phyloP scores from a whole-genome alignment of 1,284 basidiomycete species.

The Ustilago sp. region DNA sequence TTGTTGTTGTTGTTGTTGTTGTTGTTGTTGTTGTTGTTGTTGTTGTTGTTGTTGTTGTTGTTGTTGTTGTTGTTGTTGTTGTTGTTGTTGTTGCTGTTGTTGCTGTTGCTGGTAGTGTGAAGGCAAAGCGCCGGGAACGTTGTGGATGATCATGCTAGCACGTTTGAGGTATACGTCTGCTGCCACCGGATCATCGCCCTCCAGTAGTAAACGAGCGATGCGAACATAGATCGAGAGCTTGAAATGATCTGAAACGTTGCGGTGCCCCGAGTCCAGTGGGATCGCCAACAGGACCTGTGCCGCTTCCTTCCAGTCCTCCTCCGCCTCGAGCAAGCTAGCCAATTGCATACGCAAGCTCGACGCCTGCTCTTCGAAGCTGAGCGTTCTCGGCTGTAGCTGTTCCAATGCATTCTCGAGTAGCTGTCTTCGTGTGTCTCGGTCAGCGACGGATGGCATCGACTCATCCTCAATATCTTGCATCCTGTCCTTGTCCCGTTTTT shows the following conservation, averaged over 20 bases:
- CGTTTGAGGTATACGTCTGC: constrained; percentile 97
- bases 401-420: constrained; percentile 80
- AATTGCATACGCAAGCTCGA: constrained; percentile 86
- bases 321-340: constrained; percentile 85
- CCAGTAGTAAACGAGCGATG: constrained; percentile 92
- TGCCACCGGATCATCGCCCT: constrained; percentile 91
- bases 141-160: constrained; percentile 86
- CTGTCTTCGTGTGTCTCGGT: constrained; percentile 63
- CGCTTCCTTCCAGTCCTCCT: constrained; percentile 92
- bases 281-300: constrained; percentile 91
- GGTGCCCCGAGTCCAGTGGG: constrained; percentile 87
- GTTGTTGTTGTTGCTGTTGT: constrained; percentile 8
- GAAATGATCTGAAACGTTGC: constrained; percentile 81
- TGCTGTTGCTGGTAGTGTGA: constrained; percentile 33
- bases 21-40: constrained; percentile 28
- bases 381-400: constrained; percentile 79
- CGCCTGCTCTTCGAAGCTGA: constrained; percentile 93
- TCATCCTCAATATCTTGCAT: constrained; percentile 36
- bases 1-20: background rate
- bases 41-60: background rate
- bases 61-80: too few species aligned
- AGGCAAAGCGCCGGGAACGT: constrained; percentile 54
- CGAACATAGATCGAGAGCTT: constrained; percentile 91
- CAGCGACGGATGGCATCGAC: constrained; percentile 42
- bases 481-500: constrained; percentile 64